Evolutionary conservation across 2,329 filamentous ascomycete species (phyloP).

Genomic region (Xylaria sp.): DNA sequence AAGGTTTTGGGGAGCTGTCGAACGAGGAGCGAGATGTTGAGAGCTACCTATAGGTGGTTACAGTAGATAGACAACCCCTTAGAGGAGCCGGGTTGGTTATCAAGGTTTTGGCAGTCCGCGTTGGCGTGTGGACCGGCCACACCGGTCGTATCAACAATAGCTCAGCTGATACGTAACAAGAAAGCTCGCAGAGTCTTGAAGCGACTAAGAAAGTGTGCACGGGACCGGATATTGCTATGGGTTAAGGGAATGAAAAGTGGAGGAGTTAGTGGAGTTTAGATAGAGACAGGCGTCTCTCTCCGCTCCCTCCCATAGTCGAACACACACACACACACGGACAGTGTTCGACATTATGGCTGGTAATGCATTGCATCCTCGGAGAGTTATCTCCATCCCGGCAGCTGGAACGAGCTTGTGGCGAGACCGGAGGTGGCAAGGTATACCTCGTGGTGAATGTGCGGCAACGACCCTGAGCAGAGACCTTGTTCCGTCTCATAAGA

Average conservation of each 20-base stretch:
- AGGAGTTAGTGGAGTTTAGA: constrained; percentile 14
- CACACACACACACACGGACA: constrained; percentile 2
- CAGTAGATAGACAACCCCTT: neutral
- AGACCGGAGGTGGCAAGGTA: constrained; percentile 15
- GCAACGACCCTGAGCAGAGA: neutral
- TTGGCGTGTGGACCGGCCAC: neutral
- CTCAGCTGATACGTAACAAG: constrained; percentile 5
- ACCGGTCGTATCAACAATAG: neutral
- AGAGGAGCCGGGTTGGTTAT: constrained; percentile 1
- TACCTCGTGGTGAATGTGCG: neutral
- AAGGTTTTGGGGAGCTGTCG: neutral
- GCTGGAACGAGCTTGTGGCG: neutral
- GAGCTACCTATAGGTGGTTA: neutral
- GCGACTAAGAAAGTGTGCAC: constrained; percentile 8
- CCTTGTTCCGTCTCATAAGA: neutral
- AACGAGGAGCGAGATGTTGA: neutral
- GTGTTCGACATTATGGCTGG: neutral
- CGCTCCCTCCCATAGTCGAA: neutral
- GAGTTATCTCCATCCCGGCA: neutral
- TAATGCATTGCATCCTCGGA: neutral
- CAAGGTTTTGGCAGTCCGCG: neutral
- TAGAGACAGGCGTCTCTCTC: neutral
- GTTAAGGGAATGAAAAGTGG: constrained; percentile 12
- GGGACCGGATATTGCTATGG: constrained; percentile 1
- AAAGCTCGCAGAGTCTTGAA: neutral